phyloP scores from a whole-genome alignment of 257 asterid genomes.

The Eustoma russellianum region DNA sequence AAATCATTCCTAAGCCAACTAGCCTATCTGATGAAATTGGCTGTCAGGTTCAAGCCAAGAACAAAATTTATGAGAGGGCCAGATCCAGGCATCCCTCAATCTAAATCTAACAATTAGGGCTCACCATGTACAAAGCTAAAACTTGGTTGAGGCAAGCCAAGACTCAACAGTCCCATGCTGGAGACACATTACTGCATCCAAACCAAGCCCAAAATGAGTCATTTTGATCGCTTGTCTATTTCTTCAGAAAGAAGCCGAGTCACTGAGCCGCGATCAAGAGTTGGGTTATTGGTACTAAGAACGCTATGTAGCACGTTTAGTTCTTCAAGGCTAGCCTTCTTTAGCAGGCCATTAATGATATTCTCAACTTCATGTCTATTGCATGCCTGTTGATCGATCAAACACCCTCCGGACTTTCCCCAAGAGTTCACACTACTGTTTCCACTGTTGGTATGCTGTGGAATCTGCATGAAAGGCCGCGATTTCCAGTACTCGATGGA shows the following conservation, averaged over 20 bases:
- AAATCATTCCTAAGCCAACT: constrained; percentile 9
- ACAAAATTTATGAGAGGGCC: constrained; percentile 17
- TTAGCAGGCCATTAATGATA: constrained; percentile 42
- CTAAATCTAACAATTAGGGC: constrained; percentile 30
- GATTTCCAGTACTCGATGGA: constrained; percentile 79
- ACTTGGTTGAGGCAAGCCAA: constrained; percentile 11
- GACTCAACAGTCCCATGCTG: constrained; percentile 8
- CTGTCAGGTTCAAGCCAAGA: constrained; percentile 20
- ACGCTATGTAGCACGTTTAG: constrained; percentile 52
- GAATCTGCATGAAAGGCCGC: constrained; percentile 72
- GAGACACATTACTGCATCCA: constrained; percentile 24
- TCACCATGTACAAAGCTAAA: constrained; percentile 33
- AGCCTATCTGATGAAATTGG: constrained; percentile 21
- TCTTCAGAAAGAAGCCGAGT: constrained; percentile 50
- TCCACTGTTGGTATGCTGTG: constrained; percentile 30
- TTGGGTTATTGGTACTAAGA: constrained; percentile 27
- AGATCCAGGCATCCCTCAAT: constrained; percentile 14
- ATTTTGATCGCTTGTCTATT: constrained; percentile 37
- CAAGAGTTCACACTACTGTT: constrained; percentile 15
- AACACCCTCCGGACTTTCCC: constrained; percentile 31
- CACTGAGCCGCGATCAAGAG: constrained; percentile 38
- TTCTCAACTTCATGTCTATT: constrained; percentile 25
- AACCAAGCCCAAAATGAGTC: neutral
- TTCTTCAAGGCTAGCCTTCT: constrained; percentile 66
- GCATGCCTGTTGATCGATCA: constrained; percentile 24